Conservation (phyloP, 768 basidiomycete genomes). For the Ramaria sp. region DNA sequence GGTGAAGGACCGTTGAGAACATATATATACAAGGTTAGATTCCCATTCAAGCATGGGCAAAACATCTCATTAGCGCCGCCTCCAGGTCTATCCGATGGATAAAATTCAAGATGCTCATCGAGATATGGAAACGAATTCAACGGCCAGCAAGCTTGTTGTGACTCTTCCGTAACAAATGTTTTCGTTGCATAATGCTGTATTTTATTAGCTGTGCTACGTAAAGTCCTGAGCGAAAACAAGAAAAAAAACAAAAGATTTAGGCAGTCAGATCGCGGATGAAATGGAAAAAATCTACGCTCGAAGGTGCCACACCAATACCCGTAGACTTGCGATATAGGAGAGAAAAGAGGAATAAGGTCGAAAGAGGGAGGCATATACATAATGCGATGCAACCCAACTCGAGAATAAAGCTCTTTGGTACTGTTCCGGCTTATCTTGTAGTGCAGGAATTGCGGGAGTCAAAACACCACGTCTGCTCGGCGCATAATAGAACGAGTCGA, state of each 20-base stretch:
- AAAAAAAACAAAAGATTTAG: background rate
- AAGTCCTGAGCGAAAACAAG: background rate
- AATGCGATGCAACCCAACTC: constrained; percentile 80
- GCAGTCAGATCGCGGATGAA: constrained; percentile 44
- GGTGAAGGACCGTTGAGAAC: constrained; percentile 55
- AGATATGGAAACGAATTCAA: constrained; percentile 74
- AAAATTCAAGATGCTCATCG: constrained; percentile 70
- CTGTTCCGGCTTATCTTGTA: constrained; percentile 72
- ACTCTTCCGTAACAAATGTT: background rate
- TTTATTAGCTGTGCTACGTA: background rate
- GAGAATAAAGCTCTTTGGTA: constrained; percentile 87
- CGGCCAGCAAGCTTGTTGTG: constrained; percentile 6
- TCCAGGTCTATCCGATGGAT: constrained; percentile 68
- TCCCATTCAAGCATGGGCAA: background rate
- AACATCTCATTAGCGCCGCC: constrained; percentile 6
- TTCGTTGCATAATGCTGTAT: background rate
- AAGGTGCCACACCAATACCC: constrained; percentile 80
- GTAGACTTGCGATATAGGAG: constrained; percentile 56
- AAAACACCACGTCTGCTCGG: constrained; percentile 73
- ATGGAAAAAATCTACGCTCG: constrained; percentile 94
- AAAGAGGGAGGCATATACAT: constrained; percentile 40
- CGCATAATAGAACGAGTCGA: constrained; percentile 77
- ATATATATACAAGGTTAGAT: constrained; percentile 70
- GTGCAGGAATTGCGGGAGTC: constrained; percentile 70
- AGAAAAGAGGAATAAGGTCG: constrained; percentile 17